Base-by-base conservation (phyloP, 2,329 filamentous ascomycete species). In the Microdochium nivale region DNA sequence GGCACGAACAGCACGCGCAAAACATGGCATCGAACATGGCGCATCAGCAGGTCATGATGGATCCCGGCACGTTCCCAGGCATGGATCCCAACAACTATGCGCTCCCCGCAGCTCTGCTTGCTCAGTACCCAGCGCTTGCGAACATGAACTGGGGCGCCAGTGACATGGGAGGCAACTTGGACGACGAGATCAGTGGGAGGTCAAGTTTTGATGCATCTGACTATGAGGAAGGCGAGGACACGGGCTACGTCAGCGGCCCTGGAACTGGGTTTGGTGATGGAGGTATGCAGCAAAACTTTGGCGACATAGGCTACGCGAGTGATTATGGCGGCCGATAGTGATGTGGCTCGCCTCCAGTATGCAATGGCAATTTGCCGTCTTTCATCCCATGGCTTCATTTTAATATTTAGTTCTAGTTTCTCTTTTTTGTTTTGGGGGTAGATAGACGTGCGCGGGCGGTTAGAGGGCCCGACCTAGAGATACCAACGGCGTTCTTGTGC, bases 111-210 rank as follows among this genome's bases (percentile, higher is more conserved):
- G 92, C 92, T 1, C 73, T 99, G 49, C 73, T 97, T 37, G 87
- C 88, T 19, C 94, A 97, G 63, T 97, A 96, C 67, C 94, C 94
- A 13, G 91, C 90, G 3, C 73, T 99, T n/a, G 90, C 91, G 24
- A 87, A 85, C 51, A 80, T 97, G 65, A 91, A 92, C 63, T 97
- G 92, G 91, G 79, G 80, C 19, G 65, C 70, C 11, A 64, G 68
- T 21, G 80, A 85, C 50, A 79, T 95, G 64, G 40, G 40, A 44
- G 80, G 84, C 43, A 79, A 86, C n/a, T 82, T 84, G 53, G 86
- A 90, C 40, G 87, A 89, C 49, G 88, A 89, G 55, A 70, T 87
- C n/a, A 88, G 85, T 60, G 87, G 87, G 0, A 78, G 86, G 50
- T 90, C 87, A 57, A 90, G 86, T 57, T 94, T 92, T 60, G 90